Base-by-base conservation (phyloP, 139 green algal species). In the Tetradesmus lagerheimii region DNA sequence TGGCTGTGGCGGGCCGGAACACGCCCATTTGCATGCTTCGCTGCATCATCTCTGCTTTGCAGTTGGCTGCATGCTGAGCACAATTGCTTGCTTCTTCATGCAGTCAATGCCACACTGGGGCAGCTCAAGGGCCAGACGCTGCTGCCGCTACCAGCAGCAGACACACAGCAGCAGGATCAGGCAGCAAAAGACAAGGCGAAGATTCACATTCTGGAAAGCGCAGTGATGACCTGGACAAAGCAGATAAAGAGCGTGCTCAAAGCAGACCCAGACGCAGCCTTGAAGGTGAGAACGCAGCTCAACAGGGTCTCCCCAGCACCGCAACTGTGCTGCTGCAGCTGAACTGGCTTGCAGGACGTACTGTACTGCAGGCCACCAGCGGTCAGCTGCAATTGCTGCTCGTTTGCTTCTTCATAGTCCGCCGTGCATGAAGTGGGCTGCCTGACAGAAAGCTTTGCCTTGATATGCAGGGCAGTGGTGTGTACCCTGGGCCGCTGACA, bases 181-280 rank as follows among this genome's bases (percentile, higher is more conserved):
- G 89, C 87, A 31, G 88, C 94, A 25, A 92, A 95, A 39, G 94
- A 97, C 90, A 96, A 97, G 90, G 96, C 97, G n/a, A 95, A 95
- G 31, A 93, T 98, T n/a, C 96, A 98, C 89, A 96, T 98, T 43
- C 91, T 99, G 84, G 97, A 99, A 91, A 95, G 87, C 27, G 94
- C 95, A 0, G 90, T 98, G 12, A 92, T 98, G 16, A 98, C 95
- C 0, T 99, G 97, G 97, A 97, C 96, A 18, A 95, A 96, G 85
- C 97, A 98, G 89, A 98, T 99, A 90, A 98, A 98, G 93, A 95
- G 95, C n/a, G 96, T 98, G 67, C 93, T 99, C 5, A 96, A 96
- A 87, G 89, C 92, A 16, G 96, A 98, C 90, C 94, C 95, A 34
- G 96, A 97, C 83, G 92, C 91, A 29, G 80, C 82, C 34, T 89